Evolutionary conservation across 352 stramenopile species (phyloP), one percentile per base, ranked within the genome.

Genomic region (Phytophthora ohioensis): DNA sequence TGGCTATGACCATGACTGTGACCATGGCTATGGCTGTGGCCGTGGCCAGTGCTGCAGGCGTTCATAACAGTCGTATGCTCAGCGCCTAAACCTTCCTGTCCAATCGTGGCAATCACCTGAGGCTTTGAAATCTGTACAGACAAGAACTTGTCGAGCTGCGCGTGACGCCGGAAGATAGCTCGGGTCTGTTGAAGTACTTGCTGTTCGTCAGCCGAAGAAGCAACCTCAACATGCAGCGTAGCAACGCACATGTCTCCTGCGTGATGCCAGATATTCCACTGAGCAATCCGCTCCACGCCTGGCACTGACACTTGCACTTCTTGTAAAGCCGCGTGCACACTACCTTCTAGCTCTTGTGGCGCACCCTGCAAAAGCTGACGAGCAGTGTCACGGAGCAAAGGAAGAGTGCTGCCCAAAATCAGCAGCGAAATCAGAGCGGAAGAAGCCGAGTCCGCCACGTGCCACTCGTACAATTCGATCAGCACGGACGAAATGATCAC

Each of bases 401-500:
- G 87, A 48, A 94, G 57, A 4, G 88, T 96, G 41, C 85, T 94
- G n/a, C 81, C 85, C 52, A 96, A 76, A 67, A 97, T 95, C 36
- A 97, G 66, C 54, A 97, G 53, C 27, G 88, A 87, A 53, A 97
- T 95, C 39, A 95, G 69, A n/a, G 85, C 81, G 12, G 88, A 95
- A 49, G 86, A 96, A 8, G 89, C 58, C 42, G 90, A 91, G 59
- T 97, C 90, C 7, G 88, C 87, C n/a, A 93, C 78, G 52, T 93
- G 81, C 90, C 89, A 94, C 27, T 80, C 82, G 57, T 91, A 94
- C 68, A 85, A 85, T 48, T 97, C 73, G 49, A 97, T 95, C 57
- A 97, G 70, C 10, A 96, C 58, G 9, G 91, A 97, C 49, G 87
- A 96, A 35, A 95, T 71, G 67, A 98, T 97, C 27, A 97, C 92